A percentile compares a stretch with the other conserved stretches of the same genome.
These are phyloP conservation scores for Uronychia binucleata DNA, from an alignment of 73 alveolate species.

Conservation along the genomic window DNA sequence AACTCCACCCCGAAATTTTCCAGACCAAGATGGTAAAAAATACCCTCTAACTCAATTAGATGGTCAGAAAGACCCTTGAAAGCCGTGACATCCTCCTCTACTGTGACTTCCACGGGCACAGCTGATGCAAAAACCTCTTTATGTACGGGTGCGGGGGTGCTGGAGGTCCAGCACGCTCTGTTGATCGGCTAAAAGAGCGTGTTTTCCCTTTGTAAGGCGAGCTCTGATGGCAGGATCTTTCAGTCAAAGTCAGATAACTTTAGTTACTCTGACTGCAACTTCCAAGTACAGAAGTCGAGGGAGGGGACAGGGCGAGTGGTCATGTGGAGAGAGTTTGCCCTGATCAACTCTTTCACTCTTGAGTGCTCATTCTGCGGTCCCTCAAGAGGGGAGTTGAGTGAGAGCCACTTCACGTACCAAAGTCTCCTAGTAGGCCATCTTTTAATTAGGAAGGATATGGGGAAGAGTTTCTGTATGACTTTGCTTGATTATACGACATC, in stretches of 20 bases:
- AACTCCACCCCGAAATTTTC: conserved; percentile 68
- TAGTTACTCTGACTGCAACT: conserved; percentile 42
- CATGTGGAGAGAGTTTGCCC: conserved; percentile 43
- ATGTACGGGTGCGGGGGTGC: too few relatives aligned
- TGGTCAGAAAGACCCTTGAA: conserved; percentile 66
- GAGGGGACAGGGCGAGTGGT: conserved; percentile 46
- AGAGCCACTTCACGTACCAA: conserved; percentile 15
- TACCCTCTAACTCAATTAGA: conserved; percentile 12
- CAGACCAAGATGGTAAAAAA: conserved; percentile 62
- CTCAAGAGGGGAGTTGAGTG: conserved; percentile 27
- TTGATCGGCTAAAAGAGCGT: conserved; percentile 27
- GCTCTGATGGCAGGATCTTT: not conserved
- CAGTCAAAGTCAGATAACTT: conserved; percentile 11
- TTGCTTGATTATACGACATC: conserved; percentile 22
- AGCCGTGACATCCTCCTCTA: conserved; percentile 70
- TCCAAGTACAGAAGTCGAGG: conserved; percentile 31
- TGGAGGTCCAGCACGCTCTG: too few relatives aligned
- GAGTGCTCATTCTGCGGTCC: conserved; percentile 48
- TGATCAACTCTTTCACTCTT: conserved; percentile 21
- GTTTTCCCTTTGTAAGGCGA: conserved; percentile 31
- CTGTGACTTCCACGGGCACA: conserved; percentile 78
- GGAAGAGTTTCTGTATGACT: conserved; percentile 26
- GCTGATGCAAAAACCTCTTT: conserved; percentile 65
- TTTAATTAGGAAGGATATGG: conserved; percentile 16
- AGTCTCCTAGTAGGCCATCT: too few relatives aligned